A percentile compares a stretch with the other conserved stretches of the same genome.
Evolutionary conservation across 352 stramenopile species (phyloP).

Genomic region (Pythium chondricola): DNA sequence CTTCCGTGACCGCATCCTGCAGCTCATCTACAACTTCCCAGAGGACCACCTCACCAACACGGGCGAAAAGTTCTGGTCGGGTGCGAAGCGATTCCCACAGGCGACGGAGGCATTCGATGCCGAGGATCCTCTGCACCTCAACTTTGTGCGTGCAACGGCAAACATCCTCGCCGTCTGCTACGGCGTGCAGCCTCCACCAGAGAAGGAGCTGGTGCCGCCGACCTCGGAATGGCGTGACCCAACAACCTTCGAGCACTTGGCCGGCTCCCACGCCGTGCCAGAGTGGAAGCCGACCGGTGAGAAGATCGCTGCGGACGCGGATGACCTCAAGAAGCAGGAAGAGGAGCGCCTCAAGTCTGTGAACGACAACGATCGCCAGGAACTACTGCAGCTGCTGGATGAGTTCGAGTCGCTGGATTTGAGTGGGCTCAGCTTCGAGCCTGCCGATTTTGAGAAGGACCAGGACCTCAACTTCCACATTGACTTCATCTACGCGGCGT

Average conservation of each 20-base stretch:
- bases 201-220: conserved; percentile 57
- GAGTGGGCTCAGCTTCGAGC: conserved; percentile 54
- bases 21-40: conserved; percentile 81
- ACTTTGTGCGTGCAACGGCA: conserved; percentile 73
- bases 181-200: conserved; percentile 59
- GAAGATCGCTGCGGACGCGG: conserved; percentile 68
- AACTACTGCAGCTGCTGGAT: conserved; percentile 63
- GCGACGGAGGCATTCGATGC: conserved; percentile 55
- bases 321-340: conserved; percentile 44
- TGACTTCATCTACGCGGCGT: conserved; percentile 96
- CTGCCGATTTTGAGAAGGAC: conserved; percentile 97
- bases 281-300: conserved; percentile 69
- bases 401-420: conserved; percentile 61
- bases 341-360: conserved; percentile 33
- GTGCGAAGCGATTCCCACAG: conserved; percentile 79
- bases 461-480: conserved; percentile 95
- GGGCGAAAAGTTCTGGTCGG: conserved; percentile 81
- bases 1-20: conserved; percentile 87
- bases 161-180: conserved; percentile 81
- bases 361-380: conserved; percentile 52
- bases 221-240: conserved; percentile 83
- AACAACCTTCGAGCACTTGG: conserved; percentile 55
- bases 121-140: conserved; percentile 55
- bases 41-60: conserved; percentile 81
- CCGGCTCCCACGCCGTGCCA: conserved; percentile 28